phyloP scores from a whole-genome alignment of 257 asterid genomes.

The Solanum infundibuliforme region DNA sequence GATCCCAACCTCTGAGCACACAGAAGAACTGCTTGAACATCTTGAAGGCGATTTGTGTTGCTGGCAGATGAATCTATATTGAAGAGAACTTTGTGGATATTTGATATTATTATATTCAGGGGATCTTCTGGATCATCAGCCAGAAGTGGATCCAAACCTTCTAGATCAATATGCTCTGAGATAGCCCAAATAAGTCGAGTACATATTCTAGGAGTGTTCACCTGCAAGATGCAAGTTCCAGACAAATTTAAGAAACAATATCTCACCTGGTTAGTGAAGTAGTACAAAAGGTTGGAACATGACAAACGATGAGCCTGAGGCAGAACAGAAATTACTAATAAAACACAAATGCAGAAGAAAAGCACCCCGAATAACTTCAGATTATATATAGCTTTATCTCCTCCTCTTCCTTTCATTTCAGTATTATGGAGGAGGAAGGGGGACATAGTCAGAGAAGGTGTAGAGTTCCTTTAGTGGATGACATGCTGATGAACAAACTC shows the following conservation, averaged over 20 bases:
- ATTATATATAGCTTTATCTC: background rate
- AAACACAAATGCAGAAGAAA: background rate
- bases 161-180: conserved; percentile 77
- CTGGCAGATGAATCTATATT: conserved; percentile 58
- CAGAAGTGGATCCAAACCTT: conserved; percentile 80
- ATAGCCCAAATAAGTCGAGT: conserved; percentile 86
- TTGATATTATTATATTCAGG: conserved; percentile 54
- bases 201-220: conserved; percentile 62
- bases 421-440: background rate
- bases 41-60: conserved; percentile 72
- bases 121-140: conserved; percentile 89
- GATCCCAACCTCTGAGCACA: conserved; percentile 84
- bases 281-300: background rate
- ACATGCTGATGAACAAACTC: background rate
- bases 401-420: background rate
- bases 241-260: background rate
- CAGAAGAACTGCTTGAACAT: conserved; percentile 84
- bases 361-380: background rate
- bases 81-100: conserved; percentile 65
- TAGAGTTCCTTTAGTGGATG: background rate
- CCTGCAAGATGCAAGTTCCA: conserved; percentile 40
- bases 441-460: background rate
- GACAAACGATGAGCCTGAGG: background rate
- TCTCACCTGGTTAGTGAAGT: background rate
- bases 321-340: background rate